Conservation (phyloP, 2,329 filamentous ascomycete genomes). For the Fusarium temperatum region DNA sequence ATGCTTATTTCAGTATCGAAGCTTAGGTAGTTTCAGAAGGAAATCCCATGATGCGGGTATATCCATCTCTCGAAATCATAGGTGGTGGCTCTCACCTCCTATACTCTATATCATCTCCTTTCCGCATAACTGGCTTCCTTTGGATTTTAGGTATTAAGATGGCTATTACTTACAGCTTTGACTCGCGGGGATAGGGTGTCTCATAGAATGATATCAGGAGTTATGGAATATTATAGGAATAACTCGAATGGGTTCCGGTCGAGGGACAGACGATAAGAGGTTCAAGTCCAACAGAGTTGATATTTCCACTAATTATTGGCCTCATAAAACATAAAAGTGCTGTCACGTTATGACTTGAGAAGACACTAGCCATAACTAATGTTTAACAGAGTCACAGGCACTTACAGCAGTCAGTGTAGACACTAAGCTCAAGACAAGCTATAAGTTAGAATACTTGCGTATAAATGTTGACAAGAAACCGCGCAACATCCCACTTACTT, state of each 20-base stretch:
- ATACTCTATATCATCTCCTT: not conserved
- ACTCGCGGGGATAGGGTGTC: too few species aligned
- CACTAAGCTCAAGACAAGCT: not conserved
- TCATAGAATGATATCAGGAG: not conserved
- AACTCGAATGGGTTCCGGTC: not conserved
- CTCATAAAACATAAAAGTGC: too few species aligned
- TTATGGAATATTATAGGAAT: not conserved
- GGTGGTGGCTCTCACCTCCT: not conserved
- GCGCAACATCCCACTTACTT: rapidly evolving
- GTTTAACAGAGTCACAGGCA: not conserved
- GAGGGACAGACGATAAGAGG: not conserved
- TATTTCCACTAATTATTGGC: not conserved
- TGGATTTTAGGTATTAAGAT: not conserved
- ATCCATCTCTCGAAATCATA: rapidly evolving
- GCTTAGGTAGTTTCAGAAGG: rapidly evolving
- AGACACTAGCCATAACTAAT: not conserved
- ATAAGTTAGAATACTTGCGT: not conserved
- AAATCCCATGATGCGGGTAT: rapidly evolving
- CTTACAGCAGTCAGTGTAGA: not conserved
- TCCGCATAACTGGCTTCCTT: rapidly evolving
- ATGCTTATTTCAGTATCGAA: not conserved
- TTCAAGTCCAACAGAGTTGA: not conserved
- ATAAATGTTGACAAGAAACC: not conserved
- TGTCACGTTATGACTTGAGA: not conserved
- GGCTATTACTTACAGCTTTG: rapidly evolving